Percentiles rank a stretch among this genome's conserved stretches.
Evolutionary conservation across 2,329 filamentous ascomycete species (phyloP).

Genomic region (Apiospora kogelbergensis): DNA sequence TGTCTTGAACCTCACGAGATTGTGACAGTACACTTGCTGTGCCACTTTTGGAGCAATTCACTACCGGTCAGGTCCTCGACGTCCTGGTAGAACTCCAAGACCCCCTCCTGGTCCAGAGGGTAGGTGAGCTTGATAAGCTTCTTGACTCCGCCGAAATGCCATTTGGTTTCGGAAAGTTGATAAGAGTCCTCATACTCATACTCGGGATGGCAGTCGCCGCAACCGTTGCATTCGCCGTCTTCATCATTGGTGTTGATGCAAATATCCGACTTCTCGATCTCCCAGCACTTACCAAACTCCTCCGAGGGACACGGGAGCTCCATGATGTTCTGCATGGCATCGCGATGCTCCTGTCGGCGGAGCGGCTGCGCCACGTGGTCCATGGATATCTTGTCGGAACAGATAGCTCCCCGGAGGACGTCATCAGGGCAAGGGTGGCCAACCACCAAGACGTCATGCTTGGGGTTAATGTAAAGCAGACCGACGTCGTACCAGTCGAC

Average conservation of each 20-base stretch:
- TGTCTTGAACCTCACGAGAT: neutral
- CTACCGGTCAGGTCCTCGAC: neutral
- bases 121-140: neutral
- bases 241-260: no score
- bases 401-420: neutral
- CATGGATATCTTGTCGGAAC: no score
- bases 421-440: neutral
- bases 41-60: neutral
- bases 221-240: no score
- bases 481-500: neutral
- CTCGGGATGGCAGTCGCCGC: neutral
- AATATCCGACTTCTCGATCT: no score
- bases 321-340: neutral
- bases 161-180: no score
- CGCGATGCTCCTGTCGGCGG: neutral
- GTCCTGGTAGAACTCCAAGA: neutral
- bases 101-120: neutral
- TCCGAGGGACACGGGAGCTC: neutral
- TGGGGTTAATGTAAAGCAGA: neutral
- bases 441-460: neutral
- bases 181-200: no score
- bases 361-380: neutral
- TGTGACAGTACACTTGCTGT: neutral
- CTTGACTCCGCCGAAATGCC: neutral
- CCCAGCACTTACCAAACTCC: no score